A percentile compares a stretch with the other conserved stretches of the same genome.
These are phyloP conservation scores for Schoenoplectus triqueter DNA, from an alignment of 202 grass and related monocot genomes.

Conservation along the genomic window DNA sequence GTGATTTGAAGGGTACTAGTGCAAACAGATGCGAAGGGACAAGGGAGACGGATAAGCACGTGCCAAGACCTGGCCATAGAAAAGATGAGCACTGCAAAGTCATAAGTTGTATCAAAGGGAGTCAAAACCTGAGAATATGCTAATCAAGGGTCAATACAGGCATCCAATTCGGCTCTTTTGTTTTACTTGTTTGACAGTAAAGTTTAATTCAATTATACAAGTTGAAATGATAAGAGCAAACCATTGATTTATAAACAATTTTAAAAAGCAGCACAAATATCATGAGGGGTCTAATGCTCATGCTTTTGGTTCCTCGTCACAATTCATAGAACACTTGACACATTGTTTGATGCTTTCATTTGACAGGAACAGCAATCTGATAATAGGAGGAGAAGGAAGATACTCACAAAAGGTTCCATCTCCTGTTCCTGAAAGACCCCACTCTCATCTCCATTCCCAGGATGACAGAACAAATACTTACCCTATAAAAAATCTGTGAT, in stretches of 20 bases:
- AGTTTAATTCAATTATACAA: no score
- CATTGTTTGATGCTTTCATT: not conserved
- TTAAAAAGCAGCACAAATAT: not conserved
- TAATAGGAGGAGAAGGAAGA: not conserved
- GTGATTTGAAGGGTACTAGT: conserved; percentile 37
- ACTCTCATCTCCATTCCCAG: not conserved
- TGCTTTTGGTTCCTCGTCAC: not conserved
- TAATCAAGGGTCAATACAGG: conserved; percentile 54
- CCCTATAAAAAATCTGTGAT: not conserved
- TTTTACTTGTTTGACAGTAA: not conserved
- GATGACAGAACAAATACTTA: not conserved
- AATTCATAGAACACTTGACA: not conserved
- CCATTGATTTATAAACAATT: no score
- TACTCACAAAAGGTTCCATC: not conserved
- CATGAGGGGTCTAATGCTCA: not conserved
- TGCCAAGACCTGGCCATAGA: conserved; percentile 2
- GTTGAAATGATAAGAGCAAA: no score
- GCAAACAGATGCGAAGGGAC: conserved; percentile 13
- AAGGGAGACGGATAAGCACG: conserved; percentile 37
- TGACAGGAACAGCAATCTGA: conserved; percentile 23
- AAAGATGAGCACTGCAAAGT: conserved; percentile 40
- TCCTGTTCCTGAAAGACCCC: not conserved
- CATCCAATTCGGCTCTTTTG: conserved; percentile 27
- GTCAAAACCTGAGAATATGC: conserved; percentile 42
- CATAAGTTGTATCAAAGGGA: conserved; percentile 40